Conservation (phyloP, 2,329 filamentous ascomycete genomes). For the Fonsecaea multimorphosa region DNA sequence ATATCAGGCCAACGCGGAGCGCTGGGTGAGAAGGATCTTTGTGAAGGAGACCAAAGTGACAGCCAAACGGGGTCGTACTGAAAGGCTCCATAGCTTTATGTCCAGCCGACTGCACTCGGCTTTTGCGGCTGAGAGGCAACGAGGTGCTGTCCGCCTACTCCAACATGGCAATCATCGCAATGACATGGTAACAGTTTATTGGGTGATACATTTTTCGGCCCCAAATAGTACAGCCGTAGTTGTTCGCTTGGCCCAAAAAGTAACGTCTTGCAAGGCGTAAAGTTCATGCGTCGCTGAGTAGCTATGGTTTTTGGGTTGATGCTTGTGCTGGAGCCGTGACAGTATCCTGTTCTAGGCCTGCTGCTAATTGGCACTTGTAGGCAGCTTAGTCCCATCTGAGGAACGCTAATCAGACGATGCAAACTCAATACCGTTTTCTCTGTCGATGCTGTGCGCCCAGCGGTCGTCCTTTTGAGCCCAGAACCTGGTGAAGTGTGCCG, state of each 20-base stretch:
- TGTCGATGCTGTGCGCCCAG: not conserved
- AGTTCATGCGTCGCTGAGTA: not conserved
- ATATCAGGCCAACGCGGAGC: not conserved
- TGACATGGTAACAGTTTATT: not conserved
- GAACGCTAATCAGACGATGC: not conserved
- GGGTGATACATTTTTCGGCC: not conserved
- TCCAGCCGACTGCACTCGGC: not conserved
- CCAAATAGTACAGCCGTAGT: not conserved
- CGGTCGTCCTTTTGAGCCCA: not conserved
- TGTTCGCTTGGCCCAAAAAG: not conserved
- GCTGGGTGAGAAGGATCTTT: not conserved
- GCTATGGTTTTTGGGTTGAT: not conserved
- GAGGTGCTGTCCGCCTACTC: not conserved
- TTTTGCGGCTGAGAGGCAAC: not conserved
- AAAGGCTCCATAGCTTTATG: not conserved
- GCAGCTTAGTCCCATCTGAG: not conserved
- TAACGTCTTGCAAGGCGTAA: not conserved
- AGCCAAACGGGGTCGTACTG: not conserved
- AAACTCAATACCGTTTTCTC: not conserved
- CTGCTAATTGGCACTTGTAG: constrained; percentile 3
- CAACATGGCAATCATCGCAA: not conserved
- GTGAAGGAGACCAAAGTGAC: not conserved
- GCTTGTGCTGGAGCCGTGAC: not conserved
- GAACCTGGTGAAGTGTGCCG: not conserved
- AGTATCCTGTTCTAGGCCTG: not conserved